These are phyloP conservation scores for Ogataea philodendri DNA, from an alignment of 805 yeast species.

Conservation along the genomic window DNA sequence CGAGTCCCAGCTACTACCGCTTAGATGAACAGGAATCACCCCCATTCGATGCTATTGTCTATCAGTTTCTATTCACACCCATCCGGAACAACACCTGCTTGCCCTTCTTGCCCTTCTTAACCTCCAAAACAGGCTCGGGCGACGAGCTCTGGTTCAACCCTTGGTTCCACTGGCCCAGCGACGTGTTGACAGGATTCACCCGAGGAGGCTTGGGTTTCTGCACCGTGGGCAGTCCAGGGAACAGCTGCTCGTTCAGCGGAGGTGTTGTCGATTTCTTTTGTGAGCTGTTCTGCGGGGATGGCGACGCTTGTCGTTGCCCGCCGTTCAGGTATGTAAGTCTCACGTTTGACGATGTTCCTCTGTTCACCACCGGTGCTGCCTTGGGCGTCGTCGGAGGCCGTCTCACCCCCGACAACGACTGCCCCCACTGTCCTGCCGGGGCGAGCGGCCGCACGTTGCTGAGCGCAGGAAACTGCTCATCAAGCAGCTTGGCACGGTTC, in stretches of 20 bases:
- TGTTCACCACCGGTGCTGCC: conserved; percentile 11
- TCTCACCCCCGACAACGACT: conserved; percentile 1
- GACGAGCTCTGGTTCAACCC: conserved; percentile 3
- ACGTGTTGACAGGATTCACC: conserved; percentile 47
- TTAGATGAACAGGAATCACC: conserved; percentile 36
- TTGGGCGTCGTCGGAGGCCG: conserved; percentile 3
- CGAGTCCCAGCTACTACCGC: conserved; percentile 61
- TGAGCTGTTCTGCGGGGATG: no score
- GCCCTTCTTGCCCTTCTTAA: conserved; percentile 44
- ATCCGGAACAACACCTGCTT: conserved; percentile 53
- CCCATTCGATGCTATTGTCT: background rate
- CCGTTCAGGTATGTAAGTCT: conserved; percentile 17
- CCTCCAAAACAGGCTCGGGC: conserved; percentile 16
- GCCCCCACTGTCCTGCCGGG: conserved; percentile 10
- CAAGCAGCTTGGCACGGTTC: conserved; percentile 24
- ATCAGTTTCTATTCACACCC: conserved; percentile 36
- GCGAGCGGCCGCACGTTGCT: conserved; percentile 6
- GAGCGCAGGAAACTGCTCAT: conserved; percentile 51
- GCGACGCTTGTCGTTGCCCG: no score
- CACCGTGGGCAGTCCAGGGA: conserved; percentile 39
- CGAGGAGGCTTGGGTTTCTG: conserved; percentile 50
- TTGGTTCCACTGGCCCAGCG: conserved; percentile 35
- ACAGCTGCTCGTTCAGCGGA: conserved; percentile 21
- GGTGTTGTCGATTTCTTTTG: conserved; percentile 2
- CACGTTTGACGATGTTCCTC: conserved; percentile 14